These are phyloP conservation scores for Tuber indicum DNA, from an alignment of 495 filamentous ascomycete species.

Conservation along the genomic window DNA sequence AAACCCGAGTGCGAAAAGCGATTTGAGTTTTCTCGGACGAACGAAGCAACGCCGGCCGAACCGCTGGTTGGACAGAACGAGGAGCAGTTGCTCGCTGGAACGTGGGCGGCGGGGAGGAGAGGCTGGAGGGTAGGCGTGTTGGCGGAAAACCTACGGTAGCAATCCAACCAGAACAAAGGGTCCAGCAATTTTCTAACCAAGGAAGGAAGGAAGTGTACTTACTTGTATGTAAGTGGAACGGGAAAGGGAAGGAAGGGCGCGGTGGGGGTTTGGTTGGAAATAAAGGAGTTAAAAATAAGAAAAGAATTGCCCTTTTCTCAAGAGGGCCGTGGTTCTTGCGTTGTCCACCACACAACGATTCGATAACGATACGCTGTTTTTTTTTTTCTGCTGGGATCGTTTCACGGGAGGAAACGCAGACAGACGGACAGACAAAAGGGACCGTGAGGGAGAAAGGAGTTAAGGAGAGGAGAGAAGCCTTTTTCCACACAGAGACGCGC, in stretches of 20 bases:
- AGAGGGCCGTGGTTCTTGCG: neutral
- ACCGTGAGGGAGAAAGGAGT: neutral
- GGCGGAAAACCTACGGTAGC: neutral
- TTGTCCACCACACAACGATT: constrained; percentile 4
- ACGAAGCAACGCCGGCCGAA: neutral
- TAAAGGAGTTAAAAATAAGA: no score
- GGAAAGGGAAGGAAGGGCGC: neutral
- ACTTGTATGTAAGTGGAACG: neutral
- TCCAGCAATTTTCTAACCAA: neutral
- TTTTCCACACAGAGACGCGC: neutral
- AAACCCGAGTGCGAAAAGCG: neutral
- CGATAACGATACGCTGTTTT: neutral
- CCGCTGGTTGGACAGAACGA: neutral
- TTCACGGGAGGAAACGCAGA: neutral
- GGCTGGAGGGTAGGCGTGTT: neutral
- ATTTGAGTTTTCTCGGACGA: neutral
- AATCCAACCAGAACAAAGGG: constrained; percentile 3
- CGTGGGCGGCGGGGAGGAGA: neutral
- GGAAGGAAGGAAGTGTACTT: neutral
- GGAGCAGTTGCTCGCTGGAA: neutral
- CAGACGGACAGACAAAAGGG: neutral
- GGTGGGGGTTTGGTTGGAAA: neutral
- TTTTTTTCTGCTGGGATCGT: neutral
- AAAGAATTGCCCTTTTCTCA: neutral
- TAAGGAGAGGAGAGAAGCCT: neutral